Evolutionary conservation across 768 basidiomycete species (phyloP), one percentile per base, ranked within the genome.

Genomic region (Rhizopogon salebrosus): DNA sequence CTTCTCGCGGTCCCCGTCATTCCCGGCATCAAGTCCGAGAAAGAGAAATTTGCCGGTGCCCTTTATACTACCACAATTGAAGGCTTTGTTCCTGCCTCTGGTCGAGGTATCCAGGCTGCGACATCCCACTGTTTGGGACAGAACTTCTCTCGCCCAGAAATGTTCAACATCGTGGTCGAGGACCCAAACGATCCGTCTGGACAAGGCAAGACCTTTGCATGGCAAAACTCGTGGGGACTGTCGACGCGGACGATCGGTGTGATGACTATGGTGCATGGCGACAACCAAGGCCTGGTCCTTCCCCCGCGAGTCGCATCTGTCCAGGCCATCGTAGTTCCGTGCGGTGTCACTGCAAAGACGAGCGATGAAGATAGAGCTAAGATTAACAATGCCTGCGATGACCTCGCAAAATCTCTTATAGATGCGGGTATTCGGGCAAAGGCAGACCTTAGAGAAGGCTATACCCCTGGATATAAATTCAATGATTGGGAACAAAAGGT

Each of bases 401-500:
- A 85, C 55, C 79, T 97, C 54, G 92, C 89, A 35, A 75, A 78
- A 65, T 79, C 73, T 22, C 73, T 99, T 57, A 80, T 83, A 68
- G 83, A 83, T 61, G 77, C 76, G 6, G 93, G 83, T 41, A 69
- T 98, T 57, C 78, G 89, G 57, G 90, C 91, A 31, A 92, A 87
- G 70, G 92, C 92, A 2, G 97, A 99, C 74, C 74, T 94, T 56
- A 76, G 95, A 54, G 97, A 98, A 3, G 93, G 90, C 7, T 97
- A 98, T 70, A 98, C 95, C 27, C 97, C 97, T 8, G 97, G 97
- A 27, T 98, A 88, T 76, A 99, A 99, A 74, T 99, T 97, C 77
- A 97, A 98, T 66, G 92, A 98, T 63, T 98, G 95, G 94, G 97
- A 99, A 75, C 88, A 98, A 72, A 92, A 95, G 83, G 92, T 89